Evolutionary conservation across 2,329 filamentous ascomycete species (phyloP).

Genomic region (Pezicula radicicola): DNA sequence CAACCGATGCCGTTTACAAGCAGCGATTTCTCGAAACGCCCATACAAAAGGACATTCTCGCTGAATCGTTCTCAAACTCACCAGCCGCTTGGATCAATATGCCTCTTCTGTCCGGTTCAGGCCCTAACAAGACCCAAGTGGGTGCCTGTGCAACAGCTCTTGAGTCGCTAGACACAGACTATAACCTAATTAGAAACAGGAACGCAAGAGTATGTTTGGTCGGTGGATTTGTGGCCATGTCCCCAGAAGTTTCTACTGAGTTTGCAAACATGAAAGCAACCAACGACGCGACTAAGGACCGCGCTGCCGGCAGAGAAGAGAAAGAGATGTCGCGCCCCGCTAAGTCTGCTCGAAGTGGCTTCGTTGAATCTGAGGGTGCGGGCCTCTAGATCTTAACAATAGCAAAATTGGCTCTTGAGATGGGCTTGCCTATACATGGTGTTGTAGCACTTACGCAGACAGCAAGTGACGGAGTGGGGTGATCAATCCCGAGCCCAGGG

Average conservation of each 20-base stretch:
- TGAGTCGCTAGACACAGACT: slow-evolving; percentile 95
- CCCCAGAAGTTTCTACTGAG: slow-evolving; percentile 97
- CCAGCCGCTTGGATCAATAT: slow-evolving; percentile 99
- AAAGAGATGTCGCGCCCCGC: slow-evolving; percentile 97
- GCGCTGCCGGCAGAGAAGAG: slow-evolving; percentile 90
- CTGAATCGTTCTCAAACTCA: slow-evolving; percentile 99
- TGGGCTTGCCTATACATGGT: slow-evolving; percentile 98
- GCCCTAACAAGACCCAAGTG: slow-evolving; percentile 97
- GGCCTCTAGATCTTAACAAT: slow-evolving; percentile 99
- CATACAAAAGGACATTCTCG: slow-evolving; percentile 96
- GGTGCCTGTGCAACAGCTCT: slow-evolving; percentile 97
- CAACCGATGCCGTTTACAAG: slow-evolving; percentile 96
- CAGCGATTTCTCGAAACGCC: slow-evolving; percentile 96
- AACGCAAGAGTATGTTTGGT: slow-evolving; percentile 98
- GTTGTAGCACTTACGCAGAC: slow-evolving; percentile 90
- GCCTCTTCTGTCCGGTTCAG: slow-evolving; percentile 93
- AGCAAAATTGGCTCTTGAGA: slow-evolving; percentile 89
- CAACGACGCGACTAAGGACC: slow-evolving; percentile 95
- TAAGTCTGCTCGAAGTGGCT: slow-evolving; percentile 93
- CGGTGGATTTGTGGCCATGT: slow-evolving; percentile 98
- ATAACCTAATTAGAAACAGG: slow-evolving; percentile 97
- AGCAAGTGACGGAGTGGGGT: slow-evolving; percentile 97
- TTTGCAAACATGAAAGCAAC: slow-evolving; percentile 99
- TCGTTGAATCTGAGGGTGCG: slow-evolving; percentile 99
- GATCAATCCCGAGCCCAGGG: slow-evolving; percentile 92